Evolutionary conservation across 208 protist genomes (phyloP).

Genomic region (Porcisia hertigi): DNA sequence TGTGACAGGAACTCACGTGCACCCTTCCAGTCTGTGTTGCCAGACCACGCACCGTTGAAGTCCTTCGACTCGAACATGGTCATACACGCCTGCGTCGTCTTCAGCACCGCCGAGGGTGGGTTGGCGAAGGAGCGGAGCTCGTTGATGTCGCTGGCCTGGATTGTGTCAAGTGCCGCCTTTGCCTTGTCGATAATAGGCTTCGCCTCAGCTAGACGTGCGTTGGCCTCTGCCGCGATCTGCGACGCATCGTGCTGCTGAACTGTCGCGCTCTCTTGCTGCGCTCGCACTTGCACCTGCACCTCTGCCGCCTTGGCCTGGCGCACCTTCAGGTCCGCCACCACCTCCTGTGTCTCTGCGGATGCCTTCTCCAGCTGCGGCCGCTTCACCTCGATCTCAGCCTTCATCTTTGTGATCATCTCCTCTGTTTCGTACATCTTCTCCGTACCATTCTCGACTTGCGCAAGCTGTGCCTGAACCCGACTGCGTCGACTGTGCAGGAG

Average conservation of each 20-base stretch:
- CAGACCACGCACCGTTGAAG: conserved; percentile 86
- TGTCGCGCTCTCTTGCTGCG: conserved; percentile 90
- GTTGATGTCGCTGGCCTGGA: conserved; percentile 94
- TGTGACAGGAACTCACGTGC: conserved; percentile 92
- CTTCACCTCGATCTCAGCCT: conserved; percentile 91
- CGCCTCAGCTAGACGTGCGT: conserved; percentile 92
- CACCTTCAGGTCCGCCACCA: conserved; percentile 89
- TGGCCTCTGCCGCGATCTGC: conserved; percentile 88
- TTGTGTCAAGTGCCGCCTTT: conserved; percentile 93
- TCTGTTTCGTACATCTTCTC: conserved; percentile 93
- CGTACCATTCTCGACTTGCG: conserved; percentile 89
- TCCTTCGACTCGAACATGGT: conserved; percentile 95
- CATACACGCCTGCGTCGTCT: conserved; percentile 96
- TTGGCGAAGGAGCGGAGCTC: conserved; percentile 95
- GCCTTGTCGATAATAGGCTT: conserved; percentile 93
- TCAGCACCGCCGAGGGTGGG: conserved; percentile 94
- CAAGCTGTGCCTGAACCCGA: conserved; percentile 87
- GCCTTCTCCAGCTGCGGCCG: conserved; percentile 90
- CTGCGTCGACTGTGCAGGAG: conserved; percentile 79
- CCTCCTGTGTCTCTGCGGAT: conserved; percentile 84
- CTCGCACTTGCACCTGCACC: conserved; percentile 88
- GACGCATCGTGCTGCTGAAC: conserved; percentile 86
- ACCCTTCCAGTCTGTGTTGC: conserved; percentile 89
- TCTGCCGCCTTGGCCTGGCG: conserved; percentile 84
- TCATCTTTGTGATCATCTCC: conserved; percentile 92